Conservation (phyloP, 2,329 filamentous ascomycete genomes). For the Aspergillus ochraceoroseus region DNA sequence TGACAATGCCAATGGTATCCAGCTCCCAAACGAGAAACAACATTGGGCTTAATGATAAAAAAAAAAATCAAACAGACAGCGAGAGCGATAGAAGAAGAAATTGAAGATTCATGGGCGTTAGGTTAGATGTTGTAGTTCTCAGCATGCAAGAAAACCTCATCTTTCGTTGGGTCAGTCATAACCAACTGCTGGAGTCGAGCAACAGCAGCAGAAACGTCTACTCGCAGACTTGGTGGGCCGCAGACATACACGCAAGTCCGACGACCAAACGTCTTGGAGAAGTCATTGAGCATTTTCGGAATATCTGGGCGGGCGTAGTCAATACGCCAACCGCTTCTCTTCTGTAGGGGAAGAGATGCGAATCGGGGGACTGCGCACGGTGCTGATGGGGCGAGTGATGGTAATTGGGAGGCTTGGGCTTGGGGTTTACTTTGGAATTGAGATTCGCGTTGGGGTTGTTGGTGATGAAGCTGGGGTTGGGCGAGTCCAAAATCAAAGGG, state of each 20-base stretch:
- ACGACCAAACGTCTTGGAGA: conserved; percentile 74
- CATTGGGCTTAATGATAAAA: not conserved
- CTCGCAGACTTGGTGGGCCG: conserved; percentile 78
- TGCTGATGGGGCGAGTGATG: conserved; percentile 23
- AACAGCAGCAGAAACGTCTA: conserved; percentile 81
- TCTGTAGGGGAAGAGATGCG: conserved; percentile 62
- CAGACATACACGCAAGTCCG: conserved; percentile 89
- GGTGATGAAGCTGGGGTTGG: no score
- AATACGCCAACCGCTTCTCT: conserved; percentile 74
- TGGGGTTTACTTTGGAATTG: not conserved
- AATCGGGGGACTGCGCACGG: conserved; percentile 65
- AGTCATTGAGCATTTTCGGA: conserved; percentile 76
- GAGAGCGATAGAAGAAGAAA: no score
- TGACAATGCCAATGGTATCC: conserved; percentile 11
- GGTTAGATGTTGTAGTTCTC: conserved; percentile 84
- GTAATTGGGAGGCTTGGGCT: conserved; percentile 9
- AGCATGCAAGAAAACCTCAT: conserved; percentile 90
- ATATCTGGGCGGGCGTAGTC: conserved; percentile 90
- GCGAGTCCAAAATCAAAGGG: conserved; percentile 76
- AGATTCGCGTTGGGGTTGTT: conserved; percentile 35
- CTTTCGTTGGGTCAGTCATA: conserved; percentile 69
- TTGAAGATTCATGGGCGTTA: no score
- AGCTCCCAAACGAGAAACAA: not conserved
- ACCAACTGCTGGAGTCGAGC: conserved; percentile 77
- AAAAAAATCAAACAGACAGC: not conserved